Base-by-base conservation (phyloP, 2,329 filamentous ascomycete species). In the Ceratocystis ficicola region DNA sequence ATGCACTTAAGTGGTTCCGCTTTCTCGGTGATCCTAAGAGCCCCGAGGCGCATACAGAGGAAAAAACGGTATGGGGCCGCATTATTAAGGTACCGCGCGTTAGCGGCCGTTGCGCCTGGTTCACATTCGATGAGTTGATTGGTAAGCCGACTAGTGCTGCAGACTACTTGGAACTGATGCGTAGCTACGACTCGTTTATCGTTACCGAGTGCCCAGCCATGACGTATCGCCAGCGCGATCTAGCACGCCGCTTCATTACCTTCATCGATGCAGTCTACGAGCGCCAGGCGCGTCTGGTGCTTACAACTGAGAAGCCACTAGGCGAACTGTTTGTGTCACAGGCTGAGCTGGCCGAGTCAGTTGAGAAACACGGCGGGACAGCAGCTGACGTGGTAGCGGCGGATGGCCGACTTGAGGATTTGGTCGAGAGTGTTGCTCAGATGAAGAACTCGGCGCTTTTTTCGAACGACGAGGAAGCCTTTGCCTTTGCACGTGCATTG, bases 181-280 rank as follows among this genome's bases (percentile, higher is more conserved):
- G 90, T 66, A 87, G 87, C 70, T 99, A 97, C 75, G 88, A 96
- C 68, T 86, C 92, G 1, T 97, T 99, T 72, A 84, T 99, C 69
- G 83, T 99, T 8, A 96, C 91, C 0, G 88, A 92, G 63, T 86
- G 97, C 1, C 94, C 94, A 0, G 89, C 87, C 5, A 97, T 99
- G 94, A 94, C 87, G 50, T 83, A 90, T 70, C 84, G 85, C 65
- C 85, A 91, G 72, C 85, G 94, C 22, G 94, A 99, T 76, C 81
- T 96, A 48, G 94, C 94, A 0, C 80, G 94, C 12, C 83, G 94
- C 4, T 96, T 99, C 75, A 99, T 99, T 74, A 99, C 93, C 0
- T 96, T 99, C 71, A 90, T 99, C 70, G 94, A 99, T 74, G 93
- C 94, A 5, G 87, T 96, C 3, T 99, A 99, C 73, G 94, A 99